A percentile compares a stretch with the other conserved stretches of the same genome.
These are phyloP conservation scores for Salmacisia buchloeana DNA, from an alignment of 1,284 basidiomycete species.

Conservation along the genomic window DNA sequence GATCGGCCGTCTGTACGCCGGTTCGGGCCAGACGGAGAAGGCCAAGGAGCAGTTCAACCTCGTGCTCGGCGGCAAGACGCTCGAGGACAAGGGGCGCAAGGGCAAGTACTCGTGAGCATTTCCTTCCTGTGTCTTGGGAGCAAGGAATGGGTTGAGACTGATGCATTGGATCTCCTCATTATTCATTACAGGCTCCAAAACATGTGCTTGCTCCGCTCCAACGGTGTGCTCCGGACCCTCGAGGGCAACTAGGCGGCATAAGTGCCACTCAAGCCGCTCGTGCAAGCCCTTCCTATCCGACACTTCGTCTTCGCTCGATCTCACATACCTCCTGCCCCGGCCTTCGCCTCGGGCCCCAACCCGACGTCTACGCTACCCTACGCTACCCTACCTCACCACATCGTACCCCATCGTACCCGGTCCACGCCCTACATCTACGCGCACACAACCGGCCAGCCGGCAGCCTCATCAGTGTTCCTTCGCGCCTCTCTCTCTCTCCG, in stretches of 20 bases:
- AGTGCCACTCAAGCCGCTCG: too few species aligned
- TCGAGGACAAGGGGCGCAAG: slow-evolving; percentile 43
- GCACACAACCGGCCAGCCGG: too few species aligned
- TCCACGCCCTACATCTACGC: too few species aligned
- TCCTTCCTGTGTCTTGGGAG: neutral
- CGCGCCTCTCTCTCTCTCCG: too few species aligned
- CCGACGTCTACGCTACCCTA: too few species aligned
- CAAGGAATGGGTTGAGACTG: neutral
- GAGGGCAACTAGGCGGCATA: neutral
- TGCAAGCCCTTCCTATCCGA: too few species aligned
- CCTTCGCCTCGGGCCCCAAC: too few species aligned
- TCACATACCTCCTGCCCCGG: neutral
- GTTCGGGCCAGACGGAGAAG: slow-evolving; percentile 17
- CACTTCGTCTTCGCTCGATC: neutral
- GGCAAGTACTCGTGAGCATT: slow-evolving; percentile 38
- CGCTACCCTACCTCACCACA: too few species aligned
- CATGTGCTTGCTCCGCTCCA: slow-evolving; percentile 45
- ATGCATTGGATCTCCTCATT: neutral
- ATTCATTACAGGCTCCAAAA: slow-evolving; percentile 22
- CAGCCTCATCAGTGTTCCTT: too few species aligned
- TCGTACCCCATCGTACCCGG: too few species aligned
- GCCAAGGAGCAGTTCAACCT: slow-evolving; percentile 38
- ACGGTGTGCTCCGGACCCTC: slow-evolving; percentile 33
- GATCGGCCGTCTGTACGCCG: slow-evolving; percentile 41
- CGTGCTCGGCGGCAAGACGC: slow-evolving; percentile 36